Evolutionary conservation across 768 basidiomycete species (phyloP).

Genomic region (Exidia glandulosa): DNA sequence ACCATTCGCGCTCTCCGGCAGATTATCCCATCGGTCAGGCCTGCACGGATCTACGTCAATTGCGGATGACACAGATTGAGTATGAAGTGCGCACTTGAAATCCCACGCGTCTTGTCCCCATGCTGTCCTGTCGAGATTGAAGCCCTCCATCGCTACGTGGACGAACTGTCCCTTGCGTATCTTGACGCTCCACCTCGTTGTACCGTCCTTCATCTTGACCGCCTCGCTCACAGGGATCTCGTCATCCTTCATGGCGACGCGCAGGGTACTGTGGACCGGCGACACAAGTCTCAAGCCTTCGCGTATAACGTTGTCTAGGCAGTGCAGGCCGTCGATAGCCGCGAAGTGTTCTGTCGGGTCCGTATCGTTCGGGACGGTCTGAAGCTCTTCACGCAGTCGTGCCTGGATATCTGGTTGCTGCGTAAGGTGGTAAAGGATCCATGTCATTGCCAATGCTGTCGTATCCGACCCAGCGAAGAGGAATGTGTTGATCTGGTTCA

Average conservation of each 20-base stretch:
- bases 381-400: constrained; percentile 42
- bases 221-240: constrained; percentile 18
- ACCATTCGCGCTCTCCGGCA: constrained; percentile 25
- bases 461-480: constrained; percentile 56
- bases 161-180: constrained; percentile 46
- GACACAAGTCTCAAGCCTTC: constrained; percentile 47
- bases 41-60: constrained; percentile 18
- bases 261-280: constrained; percentile 46
- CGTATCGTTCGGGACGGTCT: constrained; percentile 10
- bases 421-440: constrained; percentile 47
- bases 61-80: not conserved
- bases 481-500: constrained; percentile 55
- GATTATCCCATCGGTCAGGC: constrained; percentile 41
- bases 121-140: constrained; percentile 38
- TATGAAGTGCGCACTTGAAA: constrained; percentile 44
- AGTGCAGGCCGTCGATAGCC: constrained; percentile 32
- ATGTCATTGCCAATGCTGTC: constrained; percentile 43
- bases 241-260: constrained; percentile 15
- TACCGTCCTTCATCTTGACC: constrained; percentile 26
- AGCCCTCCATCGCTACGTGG: constrained; percentile 47
- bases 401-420: constrained; percentile 43
- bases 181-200: constrained; percentile 19
- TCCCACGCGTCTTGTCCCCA: constrained; percentile 43
- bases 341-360: constrained; percentile 16
- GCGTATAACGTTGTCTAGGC: constrained; percentile 45